Conservation (phyloP, 176 grass and related monocot species). For the Eragrostis curvula region DNA sequence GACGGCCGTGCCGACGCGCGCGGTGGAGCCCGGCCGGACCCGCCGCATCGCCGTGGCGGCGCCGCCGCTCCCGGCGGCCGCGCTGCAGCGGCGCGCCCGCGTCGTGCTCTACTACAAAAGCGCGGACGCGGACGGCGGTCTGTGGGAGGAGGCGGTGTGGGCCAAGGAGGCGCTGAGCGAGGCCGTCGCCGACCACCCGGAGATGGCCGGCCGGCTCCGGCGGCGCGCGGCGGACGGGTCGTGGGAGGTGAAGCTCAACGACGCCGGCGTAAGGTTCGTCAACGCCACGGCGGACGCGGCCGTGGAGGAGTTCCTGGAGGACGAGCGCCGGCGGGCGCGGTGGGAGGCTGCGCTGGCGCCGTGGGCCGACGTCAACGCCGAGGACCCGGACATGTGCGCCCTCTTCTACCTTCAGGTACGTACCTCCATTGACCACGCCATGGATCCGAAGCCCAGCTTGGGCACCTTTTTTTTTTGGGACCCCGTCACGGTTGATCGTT, state of each 20-base stretch:
- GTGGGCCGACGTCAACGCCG: conserved; percentile 54
- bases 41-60: background rate
- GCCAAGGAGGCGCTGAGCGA: conserved; percentile 70
- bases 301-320: conserved; percentile 65
- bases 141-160: too few species aligned
- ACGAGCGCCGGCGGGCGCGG: background rate
- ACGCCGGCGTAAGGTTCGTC: conserved; percentile 63
- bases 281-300: conserved; percentile 65
- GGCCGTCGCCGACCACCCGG: conserved; percentile 60
- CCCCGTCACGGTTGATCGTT: too few species aligned
- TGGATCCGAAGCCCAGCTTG: too few species aligned
- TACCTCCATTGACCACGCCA: background rate
- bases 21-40: conserved; percentile 28
- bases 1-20: conserved; percentile 58
- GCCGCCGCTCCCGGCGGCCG: conserved; percentile 13
- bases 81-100: background rate
- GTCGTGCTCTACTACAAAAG: conserved; percentile 80
- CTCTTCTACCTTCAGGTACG: conserved; percentile 72
- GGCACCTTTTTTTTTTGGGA: too few species aligned
- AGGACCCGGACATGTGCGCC: conserved; percentile 63
- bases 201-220: conserved; percentile 74
- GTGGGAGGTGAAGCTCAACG: conserved; percentile 91
- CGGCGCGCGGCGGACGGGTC: conserved; percentile 47
- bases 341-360: conserved; percentile 58
- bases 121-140: conserved; percentile 4